Base-by-base conservation (phyloP, 495 filamentous ascomycete species). In the Trichoderma orchidacearum region DNA sequence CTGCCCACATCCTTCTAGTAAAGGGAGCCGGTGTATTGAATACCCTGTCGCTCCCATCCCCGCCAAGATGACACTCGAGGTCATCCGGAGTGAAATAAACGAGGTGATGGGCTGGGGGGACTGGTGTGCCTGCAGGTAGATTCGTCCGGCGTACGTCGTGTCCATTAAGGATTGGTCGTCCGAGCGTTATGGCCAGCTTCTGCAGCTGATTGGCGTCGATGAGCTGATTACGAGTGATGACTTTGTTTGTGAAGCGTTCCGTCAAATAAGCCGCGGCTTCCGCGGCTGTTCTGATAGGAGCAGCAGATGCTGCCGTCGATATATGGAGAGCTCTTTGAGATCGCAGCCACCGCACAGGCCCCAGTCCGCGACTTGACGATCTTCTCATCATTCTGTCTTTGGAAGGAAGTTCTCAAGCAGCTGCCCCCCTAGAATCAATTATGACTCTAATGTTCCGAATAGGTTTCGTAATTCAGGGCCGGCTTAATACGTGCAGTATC, bases 1-100 rank as follows among this genome's bases (percentile, higher is more conserved):
- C 84, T 1, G 84, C 83, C 83, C 83, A 86, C 83, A 87, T 85
- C 13, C 83, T 77, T 23, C 82, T 66, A 5, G 79, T 85, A 53
- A 83, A 87, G 0, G 82, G 80, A 7, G 66, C 48, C 0, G 75
- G 71, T 0, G 84, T 77, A 56, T 81, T 83, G 59, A 82, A 83
- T 0, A 73, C 75, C 1, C 64, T 61, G 66, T 86, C 83, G 15
- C 80, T 82, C 34, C 83, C 83, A 67, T 87, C 84, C 3, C 58
- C 57, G 0, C 80, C 80, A 3, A 87, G 72, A 3, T 77, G 72
- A 5, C 51, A 54, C 63, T 82, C 77, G 2, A 75, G 51, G 32
- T 75, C 74, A 2, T 66, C 65, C 0, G 81, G 79, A 2, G 81
- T 80, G 70, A 84, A 84, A 63, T 83, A 82, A 17, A 74, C 73